These are phyloP conservation scores for Ogataea corticis DNA, from an alignment of 805 yeast species.

Conservation along the genomic window DNA sequence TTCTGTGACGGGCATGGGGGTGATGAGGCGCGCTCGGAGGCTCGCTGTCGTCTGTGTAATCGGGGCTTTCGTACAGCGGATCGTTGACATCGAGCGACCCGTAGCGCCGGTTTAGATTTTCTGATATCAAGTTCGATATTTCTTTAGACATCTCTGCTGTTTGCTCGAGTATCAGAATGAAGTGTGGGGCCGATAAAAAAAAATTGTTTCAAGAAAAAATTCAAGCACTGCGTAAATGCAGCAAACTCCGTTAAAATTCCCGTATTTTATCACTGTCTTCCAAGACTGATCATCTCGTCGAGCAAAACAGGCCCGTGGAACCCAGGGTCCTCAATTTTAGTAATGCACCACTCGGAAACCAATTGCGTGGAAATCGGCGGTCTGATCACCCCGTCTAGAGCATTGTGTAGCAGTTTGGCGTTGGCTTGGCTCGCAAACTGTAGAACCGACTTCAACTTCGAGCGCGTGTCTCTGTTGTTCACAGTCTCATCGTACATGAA, in stretches of 20 bases:
- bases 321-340: conserved; percentile 49
- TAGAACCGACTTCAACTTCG: conserved; percentile 43
- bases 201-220: neutral
- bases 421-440: conserved; percentile 47
- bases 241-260: neutral
- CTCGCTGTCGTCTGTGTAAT: conserved; percentile 5
- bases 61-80: conserved; percentile 15
- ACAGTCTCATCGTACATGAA: conserved; percentile 66
- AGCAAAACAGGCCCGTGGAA: conserved; percentile 60
- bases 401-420: conserved; percentile 39
- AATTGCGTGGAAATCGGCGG: conserved; percentile 67
- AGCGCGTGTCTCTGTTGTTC: conserved; percentile 37
- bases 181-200: neutral
- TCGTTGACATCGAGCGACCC: neutral
- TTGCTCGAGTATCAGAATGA: too few species aligned
- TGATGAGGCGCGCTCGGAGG: neutral
- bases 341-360: conserved; percentile 61
- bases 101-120: neutral
- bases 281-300: conserved; percentile 44
- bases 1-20: conserved; percentile 1
- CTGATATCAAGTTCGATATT: neutral
- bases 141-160: conserved; percentile 1
- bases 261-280: neutral
- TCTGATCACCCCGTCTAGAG: conserved; percentile 51
- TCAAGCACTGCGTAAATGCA: neutral